phyloP scores from a whole-genome alignment of 2,329 filamentous ascomycete genomes.

The Ophidiomyces ophidiicola region DNA sequence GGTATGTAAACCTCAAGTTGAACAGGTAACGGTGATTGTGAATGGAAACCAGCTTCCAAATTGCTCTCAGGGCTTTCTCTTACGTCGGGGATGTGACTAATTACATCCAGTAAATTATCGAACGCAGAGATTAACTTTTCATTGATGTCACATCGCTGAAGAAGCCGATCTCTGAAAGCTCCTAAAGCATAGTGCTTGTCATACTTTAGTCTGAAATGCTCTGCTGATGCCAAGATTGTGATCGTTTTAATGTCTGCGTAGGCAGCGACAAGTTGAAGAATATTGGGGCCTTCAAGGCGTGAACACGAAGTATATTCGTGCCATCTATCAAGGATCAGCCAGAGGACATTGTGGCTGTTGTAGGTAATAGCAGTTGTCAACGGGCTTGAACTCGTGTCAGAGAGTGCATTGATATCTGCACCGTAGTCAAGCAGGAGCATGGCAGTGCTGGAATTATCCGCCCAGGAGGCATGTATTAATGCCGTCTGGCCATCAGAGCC shows the following conservation, averaged over 20 bases:
- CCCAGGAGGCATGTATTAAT: slow-evolving; percentile 24
- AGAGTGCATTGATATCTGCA: slow-evolving; percentile 24
- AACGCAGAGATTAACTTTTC: slow-evolving; percentile 16
- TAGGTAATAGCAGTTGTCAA: slow-evolving; percentile 26
- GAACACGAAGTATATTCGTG: slow-evolving; percentile 26
- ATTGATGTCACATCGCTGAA: slow-evolving; percentile 13
- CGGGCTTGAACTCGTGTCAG: slow-evolving; percentile 21
- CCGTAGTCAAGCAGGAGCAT: slow-evolving; percentile 27
- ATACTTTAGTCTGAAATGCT: slow-evolving; percentile 21
- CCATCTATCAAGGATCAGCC: slow-evolving; percentile 27
- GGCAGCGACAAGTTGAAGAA: slow-evolving; percentile 20
- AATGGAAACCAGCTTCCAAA: slow-evolving; percentile 13
- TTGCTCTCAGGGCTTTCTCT: slow-evolving; percentile 10
- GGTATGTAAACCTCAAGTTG: not conserved
- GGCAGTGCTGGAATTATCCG: slow-evolving; percentile 23
- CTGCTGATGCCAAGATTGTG: slow-evolving; percentile 18
- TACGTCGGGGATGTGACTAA: slow-evolving; percentile 12
- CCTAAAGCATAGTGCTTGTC: slow-evolving; percentile 19
- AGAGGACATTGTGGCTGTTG: slow-evolving; percentile 27
- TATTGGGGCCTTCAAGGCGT: slow-evolving; percentile 21
- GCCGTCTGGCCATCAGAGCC: slow-evolving; percentile 24
- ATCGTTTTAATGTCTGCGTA: slow-evolving; percentile 25
- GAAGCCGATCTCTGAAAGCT: slow-evolving; percentile 14
- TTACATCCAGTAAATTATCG: slow-evolving; percentile 15
- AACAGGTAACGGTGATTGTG: not conserved